phyloP scores from a whole-genome alignment of 257 asterid species.

The Thymus mandschuricus region DNA sequence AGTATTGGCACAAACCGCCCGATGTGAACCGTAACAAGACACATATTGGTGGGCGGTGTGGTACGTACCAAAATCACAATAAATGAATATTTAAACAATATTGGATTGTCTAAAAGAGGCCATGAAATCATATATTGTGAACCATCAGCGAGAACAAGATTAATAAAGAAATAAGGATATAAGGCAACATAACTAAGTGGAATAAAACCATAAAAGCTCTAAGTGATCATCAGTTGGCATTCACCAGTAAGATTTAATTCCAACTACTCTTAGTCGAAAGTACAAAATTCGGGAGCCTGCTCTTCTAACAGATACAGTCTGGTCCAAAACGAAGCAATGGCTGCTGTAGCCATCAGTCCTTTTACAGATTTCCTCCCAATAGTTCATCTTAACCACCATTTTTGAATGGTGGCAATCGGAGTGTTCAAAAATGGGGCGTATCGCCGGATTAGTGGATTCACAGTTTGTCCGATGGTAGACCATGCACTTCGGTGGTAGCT shows the following conservation, averaged over 20 bases:
- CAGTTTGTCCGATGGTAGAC: conserved; percentile 63
- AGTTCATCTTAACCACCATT: conserved; percentile 77
- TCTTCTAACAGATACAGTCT: not conserved
- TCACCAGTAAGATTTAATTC: conserved; percentile 13
- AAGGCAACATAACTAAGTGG: not conserved
- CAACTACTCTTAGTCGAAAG: not conserved
- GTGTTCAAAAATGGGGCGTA: conserved; percentile 68
- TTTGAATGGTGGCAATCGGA: conserved; percentile 60
- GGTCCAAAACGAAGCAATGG: conserved; percentile 13
- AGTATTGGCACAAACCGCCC: too few species aligned
- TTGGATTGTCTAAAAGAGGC: not conserved
- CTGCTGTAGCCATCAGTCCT: not conserved
- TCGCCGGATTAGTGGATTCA: conserved; percentile 60
- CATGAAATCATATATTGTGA: not conserved
- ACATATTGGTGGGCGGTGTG: too few species aligned
- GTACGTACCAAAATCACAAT: too few species aligned
- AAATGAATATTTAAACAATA: not conserved
- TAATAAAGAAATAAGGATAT: not conserved
- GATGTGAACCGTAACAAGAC: too few species aligned
- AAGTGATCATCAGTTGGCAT: conserved; percentile 25
- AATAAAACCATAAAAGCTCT: not conserved
- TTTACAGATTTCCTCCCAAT: not conserved
- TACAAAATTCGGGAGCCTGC: conserved; percentile 10
- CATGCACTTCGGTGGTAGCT: conserved; percentile 78
- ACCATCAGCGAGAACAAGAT: not conserved